Evolutionary conservation across 352 stramenopile species (phyloP).

Genomic region (Phytophthora europaea): DNA sequence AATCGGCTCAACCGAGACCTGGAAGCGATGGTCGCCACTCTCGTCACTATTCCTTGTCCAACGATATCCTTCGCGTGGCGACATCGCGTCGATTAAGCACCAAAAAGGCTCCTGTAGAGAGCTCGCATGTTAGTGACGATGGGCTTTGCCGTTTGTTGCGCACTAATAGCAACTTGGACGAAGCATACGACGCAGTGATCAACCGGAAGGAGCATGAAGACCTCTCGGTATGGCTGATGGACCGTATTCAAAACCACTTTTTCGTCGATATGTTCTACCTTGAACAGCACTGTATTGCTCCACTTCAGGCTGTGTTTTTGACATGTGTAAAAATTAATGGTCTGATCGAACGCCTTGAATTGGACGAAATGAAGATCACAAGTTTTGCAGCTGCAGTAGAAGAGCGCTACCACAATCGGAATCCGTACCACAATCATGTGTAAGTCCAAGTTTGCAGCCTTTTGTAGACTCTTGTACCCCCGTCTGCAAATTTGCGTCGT

Average conservation of each 20-base stretch:
- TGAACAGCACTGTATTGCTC: conserved; percentile 51
- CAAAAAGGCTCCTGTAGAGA: conserved; percentile 29
- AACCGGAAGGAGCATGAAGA: conserved; percentile 28
- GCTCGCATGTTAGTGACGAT: conserved; percentile 23
- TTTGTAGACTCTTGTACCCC: conserved; percentile 30
- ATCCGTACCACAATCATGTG: conserved; percentile 82
- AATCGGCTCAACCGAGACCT: not conserved
- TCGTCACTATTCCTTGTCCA: conserved; percentile 37
- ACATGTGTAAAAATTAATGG: conserved; percentile 69
- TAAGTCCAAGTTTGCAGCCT: conserved; percentile 30
- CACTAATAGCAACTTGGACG: conserved; percentile 17
- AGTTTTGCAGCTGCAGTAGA: conserved; percentile 65
- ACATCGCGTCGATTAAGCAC: conserved; percentile 53
- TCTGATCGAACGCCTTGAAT: conserved; percentile 50
- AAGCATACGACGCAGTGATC: conserved; percentile 10
- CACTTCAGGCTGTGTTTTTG: conserved; percentile 63
- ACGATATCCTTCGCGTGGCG: conserved; percentile 47
- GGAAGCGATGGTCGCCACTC: conserved; percentile 27
- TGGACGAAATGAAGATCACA: conserved; percentile 56
- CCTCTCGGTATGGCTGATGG: conserved; percentile 59
- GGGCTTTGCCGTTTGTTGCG: conserved; percentile 29
- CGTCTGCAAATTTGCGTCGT: not conserved
- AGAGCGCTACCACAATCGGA: conserved; percentile 68
- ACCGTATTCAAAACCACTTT: conserved; percentile 66
- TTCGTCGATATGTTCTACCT: conserved; percentile 77